Evolutionary conservation across 1,139 yeast species (phyloP), one percentile per base, ranked within the genome.

Genomic region (Debaryomycetaceae sp.): DNA sequence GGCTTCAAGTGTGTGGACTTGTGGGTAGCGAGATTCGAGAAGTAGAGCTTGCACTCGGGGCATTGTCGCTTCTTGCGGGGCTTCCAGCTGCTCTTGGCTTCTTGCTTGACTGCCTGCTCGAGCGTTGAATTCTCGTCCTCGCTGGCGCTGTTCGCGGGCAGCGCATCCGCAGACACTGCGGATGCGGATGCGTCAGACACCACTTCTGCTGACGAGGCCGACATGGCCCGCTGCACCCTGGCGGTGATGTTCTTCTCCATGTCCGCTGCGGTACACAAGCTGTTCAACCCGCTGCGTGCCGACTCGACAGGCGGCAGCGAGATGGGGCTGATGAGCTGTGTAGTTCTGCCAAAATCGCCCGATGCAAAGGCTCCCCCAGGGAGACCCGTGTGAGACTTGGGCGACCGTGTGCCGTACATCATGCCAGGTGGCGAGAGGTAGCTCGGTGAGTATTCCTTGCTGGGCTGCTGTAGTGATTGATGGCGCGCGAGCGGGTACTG

Each of bases 1-100:
- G 87, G 87, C 45, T 83, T 81, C 43, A 86, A 63, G 61, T 90
- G 97, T 14, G 93, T 87, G 1, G 93, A 80, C 60, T 83, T 82
- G 65, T 90, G 97, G 5, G 97, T 88, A 30, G 95, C 89, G 54
- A 90, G 70, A 61, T 90, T 89, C 45, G 88, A 81, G 63, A 85
- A 89, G 62, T 72, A 83, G 46, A 85, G 76, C 53, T 78, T 80
- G 63, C 97, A 89, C 44, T 84, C 82, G 0, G 93, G 88, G 62
- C 97, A 90, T 67, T 87, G 89, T 64, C 88, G 79, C 74, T 87
- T 88, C 66, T 81, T 83, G 51, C 95, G 69, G 38, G 81, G 82
- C 56, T 77, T 76, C 70, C 72, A 63, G 42, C 43, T 40, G 39
- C 47, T 20, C 42, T 48, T 54, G 14, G 45, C 22, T 23, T 43